These are phyloP conservation scores for Rhodotorula paludigena DNA, from an alignment of 768 basidiomycete species.

Conservation along the genomic window DNA sequence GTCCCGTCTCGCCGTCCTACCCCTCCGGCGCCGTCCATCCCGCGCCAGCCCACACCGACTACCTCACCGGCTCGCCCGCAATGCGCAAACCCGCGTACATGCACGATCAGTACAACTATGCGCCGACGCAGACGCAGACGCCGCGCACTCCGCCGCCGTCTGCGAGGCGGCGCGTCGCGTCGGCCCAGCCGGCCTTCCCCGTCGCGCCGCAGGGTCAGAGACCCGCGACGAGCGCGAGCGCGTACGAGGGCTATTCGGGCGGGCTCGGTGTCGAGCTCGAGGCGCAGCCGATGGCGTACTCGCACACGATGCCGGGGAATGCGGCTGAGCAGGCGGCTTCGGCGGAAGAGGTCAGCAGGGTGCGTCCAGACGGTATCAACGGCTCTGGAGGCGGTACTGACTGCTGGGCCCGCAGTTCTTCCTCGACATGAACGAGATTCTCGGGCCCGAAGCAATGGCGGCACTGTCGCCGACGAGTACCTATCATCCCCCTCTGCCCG, in stretches of 20 bases:
- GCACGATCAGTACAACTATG: not conserved
- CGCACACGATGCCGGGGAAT: not conserved
- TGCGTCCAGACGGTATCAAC: not conserved
- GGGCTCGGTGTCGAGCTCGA: not conserved
- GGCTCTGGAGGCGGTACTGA: not conserved
- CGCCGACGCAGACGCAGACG: not conserved
- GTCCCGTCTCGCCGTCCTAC: not conserved
- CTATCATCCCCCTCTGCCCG: not conserved
- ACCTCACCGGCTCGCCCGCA: too few species aligned
- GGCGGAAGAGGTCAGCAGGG: slow-evolving; percentile 13
- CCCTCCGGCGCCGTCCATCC: too few species aligned
- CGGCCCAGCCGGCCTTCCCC: too few species aligned
- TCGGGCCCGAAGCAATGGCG: slow-evolving; percentile 11
- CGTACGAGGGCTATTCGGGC: not conserved
- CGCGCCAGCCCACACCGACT: too few species aligned
- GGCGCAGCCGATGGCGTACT: not conserved
- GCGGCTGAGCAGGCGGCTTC: not conserved
- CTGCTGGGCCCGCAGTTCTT: slow-evolving; percentile 12
- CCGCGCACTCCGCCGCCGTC: too few species aligned
- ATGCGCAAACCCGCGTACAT: too few species aligned
- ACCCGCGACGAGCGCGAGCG: not conserved
- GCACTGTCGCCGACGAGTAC: not conserved
- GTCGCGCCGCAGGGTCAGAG: too few species aligned
- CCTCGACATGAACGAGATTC: slow-evolving; percentile 26
- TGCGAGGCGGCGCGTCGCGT: too few species aligned